Percentiles rank a stretch among this genome's conserved stretches.
Conservation (phyloP, 768 basidiomycete genomes). For the Suillus discolor region DNA sequence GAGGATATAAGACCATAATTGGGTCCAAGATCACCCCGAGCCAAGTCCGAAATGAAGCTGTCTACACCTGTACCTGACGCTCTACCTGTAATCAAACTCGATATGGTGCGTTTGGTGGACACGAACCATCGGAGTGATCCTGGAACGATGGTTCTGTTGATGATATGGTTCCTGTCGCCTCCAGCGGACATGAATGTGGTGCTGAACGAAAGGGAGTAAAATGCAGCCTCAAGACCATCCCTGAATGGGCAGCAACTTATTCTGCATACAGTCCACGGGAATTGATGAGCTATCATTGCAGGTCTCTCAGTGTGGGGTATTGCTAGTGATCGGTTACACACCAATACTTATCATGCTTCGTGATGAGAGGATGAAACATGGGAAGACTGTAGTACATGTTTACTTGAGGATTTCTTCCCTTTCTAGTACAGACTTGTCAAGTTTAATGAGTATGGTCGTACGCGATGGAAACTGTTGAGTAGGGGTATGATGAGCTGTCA, state of each 20-base stretch:
- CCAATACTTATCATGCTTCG: not conserved
- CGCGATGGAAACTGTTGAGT: constrained; percentile 77
- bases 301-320: not conserved
- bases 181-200: constrained; percentile 68
- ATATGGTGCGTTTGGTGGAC: not conserved
- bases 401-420: constrained; percentile 90
- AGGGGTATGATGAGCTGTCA: constrained; percentile 94
- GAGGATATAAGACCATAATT: not conserved
- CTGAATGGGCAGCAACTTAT: constrained; percentile 36
- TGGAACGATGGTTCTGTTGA: not conserved
- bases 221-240: constrained; percentile 56
- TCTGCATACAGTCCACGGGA: not conserved
- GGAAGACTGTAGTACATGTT: constrained; percentile 16
- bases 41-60: not conserved
- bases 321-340: not conserved
- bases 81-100: not conserved
- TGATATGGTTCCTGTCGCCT: constrained; percentile 80
- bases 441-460: constrained; percentile 96
- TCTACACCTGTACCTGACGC: not conserved
- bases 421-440: constrained; percentile 91
- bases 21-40: not conserved
- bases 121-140: not conserved
- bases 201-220: constrained; percentile 52
- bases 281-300: not conserved
- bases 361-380: not conserved